Evolutionary conservation across 352 stramenopile genomes (phyloP).

Genomic region (Phytophthora melonis): DNA sequence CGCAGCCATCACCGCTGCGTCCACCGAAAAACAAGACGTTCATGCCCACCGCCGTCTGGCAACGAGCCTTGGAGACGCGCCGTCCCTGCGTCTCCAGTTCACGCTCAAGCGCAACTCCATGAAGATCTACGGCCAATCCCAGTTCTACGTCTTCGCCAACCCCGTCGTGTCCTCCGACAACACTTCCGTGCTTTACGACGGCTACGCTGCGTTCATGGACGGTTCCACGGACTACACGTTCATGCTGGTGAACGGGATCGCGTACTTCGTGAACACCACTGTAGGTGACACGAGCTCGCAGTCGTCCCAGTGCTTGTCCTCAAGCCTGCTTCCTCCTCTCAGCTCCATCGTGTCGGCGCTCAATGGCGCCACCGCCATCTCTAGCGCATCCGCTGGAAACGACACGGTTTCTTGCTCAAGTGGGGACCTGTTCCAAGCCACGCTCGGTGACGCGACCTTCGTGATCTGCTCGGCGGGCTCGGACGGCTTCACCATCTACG

Average conservation of each 20-base stretch:
- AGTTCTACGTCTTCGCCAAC: constrained; percentile 40
- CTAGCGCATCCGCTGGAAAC: neutral
- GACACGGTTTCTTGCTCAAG: constrained; percentile 22
- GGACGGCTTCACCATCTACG: constrained; percentile 16
- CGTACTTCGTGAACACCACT: constrained; percentile 24
- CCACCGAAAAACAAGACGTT: too few species aligned
- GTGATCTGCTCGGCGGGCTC: constrained; percentile 18
- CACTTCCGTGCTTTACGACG: constrained; percentile 30
- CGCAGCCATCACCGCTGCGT: neutral
- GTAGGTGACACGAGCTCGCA: constrained; percentile 2
- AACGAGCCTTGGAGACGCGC: constrained; percentile 23
- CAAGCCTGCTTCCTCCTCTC: constrained; percentile 17
- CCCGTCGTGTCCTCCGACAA: constrained; percentile 23
- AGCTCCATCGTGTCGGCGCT: constrained; percentile 25
- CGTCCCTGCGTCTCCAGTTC: constrained; percentile 33
- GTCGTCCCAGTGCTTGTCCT: constrained; percentile 18
- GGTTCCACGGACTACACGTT: constrained; percentile 25
- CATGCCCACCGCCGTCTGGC: constrained; percentile 1
- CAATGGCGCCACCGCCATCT: constrained; percentile 12
- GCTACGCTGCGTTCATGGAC: constrained; percentile 20
- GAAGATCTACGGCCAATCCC: constrained; percentile 28
- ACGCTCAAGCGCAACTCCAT: constrained; percentile 35
- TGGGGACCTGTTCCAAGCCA: constrained; percentile 26
- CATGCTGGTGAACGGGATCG: constrained; percentile 32
- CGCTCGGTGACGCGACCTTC: constrained; percentile 25